phyloP scores from a whole-genome alignment of 1,284 basidiomycete genomes.

The Ustilago cynodontis region DNA sequence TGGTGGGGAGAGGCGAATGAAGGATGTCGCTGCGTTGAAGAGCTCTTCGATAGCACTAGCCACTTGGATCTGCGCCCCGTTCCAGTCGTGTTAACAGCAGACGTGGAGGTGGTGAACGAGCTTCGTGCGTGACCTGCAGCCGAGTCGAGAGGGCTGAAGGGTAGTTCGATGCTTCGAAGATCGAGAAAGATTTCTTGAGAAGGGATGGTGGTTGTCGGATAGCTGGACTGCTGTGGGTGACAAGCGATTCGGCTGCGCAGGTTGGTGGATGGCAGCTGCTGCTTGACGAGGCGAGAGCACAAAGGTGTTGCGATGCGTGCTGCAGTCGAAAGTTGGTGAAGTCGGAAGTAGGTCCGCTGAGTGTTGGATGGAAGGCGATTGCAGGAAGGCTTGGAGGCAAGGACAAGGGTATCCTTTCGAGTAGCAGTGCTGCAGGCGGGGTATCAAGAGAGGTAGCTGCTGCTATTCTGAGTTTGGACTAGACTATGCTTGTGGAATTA shows the following conservation, averaged over 20 bases:
- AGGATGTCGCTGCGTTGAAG: not conserved
- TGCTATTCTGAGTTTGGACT: not conserved
- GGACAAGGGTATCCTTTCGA: not conserved
- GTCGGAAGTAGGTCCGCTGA: not conserved
- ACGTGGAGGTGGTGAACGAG: too few species aligned
- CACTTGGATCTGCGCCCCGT: not conserved
- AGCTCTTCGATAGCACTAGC: not conserved
- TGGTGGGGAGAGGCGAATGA: not conserved
- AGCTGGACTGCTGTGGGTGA: not conserved
- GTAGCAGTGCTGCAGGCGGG: not conserved
- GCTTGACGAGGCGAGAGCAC: not conserved
- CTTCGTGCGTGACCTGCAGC: not conserved
- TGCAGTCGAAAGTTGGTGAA: not conserved
- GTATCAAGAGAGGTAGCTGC: not conserved
- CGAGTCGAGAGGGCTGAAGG: not conserved
- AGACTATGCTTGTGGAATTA: not conserved
- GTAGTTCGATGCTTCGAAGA: not conserved
- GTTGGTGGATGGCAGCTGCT: not conserved
- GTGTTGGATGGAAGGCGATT: not conserved
- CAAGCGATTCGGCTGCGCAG: not conserved
- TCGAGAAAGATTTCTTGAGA: slow-evolving; percentile 5
- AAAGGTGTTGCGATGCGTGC: not conserved
- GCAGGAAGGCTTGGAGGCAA: not conserved
- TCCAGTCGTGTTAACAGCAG: too few species aligned
- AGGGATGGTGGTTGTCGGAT: slow-evolving; percentile 4